These are phyloP conservation scores for Botrytis deweyae DNA, from an alignment of 2,329 filamentous ascomycete genomes.

Conservation along the genomic window DNA sequence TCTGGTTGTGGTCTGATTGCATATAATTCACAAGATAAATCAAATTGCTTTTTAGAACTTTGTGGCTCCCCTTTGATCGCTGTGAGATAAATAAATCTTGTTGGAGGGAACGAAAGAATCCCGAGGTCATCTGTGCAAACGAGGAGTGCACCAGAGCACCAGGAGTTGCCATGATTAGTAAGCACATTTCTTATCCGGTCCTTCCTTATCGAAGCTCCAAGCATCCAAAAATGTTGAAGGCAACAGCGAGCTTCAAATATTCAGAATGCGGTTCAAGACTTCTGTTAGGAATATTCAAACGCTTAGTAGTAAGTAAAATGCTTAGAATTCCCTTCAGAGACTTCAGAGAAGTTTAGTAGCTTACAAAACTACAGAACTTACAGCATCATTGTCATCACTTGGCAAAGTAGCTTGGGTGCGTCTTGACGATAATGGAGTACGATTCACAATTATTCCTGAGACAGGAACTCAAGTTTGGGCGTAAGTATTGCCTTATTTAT, in stretches of 20 bases:
- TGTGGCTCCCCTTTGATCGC: background rate
- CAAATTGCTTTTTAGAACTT: background rate
- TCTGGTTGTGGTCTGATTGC: background rate
- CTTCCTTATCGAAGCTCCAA: conserved; percentile 4
- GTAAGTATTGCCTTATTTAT: conserved; percentile 50
- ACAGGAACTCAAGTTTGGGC: conserved; percentile 96
- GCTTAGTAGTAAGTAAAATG: conserved; percentile 55
- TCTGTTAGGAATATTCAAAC: conserved; percentile 65
- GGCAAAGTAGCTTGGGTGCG: conserved; percentile 50
- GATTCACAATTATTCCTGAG: conserved; percentile 94
- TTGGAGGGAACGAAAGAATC: background rate
- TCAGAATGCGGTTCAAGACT: conserved; percentile 64
- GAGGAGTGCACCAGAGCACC: background rate
- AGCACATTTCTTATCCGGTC: background rate
- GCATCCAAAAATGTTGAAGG: background rate
- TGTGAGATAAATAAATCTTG: background rate
- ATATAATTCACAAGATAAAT: background rate
- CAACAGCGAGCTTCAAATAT: conserved; percentile 7
- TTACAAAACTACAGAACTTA: conserved; percentile 52
- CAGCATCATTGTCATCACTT: conserved; percentile 61
- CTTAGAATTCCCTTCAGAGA: background rate
- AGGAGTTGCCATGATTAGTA: background rate
- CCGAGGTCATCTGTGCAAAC: too few relatives aligned
- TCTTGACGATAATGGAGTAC: conserved; percentile 80
- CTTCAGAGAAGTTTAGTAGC: background rate